A percentile compares a stretch with the other conserved stretches of the same genome.
These are phyloP conservation scores for Nigrospora oryzae DNA, from an alignment of 2,329 filamentous ascomycete species.

Conservation along the genomic window DNA sequence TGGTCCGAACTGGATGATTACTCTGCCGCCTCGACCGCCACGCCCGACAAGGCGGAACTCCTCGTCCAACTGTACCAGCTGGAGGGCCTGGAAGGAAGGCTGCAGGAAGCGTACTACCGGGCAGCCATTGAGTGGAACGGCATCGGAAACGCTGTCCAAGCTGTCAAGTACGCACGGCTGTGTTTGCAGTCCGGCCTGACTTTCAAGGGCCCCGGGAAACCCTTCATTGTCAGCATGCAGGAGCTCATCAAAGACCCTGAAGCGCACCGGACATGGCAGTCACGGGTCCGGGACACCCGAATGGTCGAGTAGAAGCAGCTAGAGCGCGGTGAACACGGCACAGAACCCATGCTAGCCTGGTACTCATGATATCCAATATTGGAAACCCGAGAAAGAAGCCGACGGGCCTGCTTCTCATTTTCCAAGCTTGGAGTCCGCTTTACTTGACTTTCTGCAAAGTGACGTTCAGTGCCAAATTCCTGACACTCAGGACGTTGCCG, in stretches of 20 bases:
- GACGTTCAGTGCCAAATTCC: constrained; percentile 16
- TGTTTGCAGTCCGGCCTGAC: constrained; percentile 16
- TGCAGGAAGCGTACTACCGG: constrained; percentile 26
- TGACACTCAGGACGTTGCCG: constrained; percentile 14
- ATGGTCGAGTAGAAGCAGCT: too few species aligned
- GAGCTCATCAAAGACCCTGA: constrained; percentile 18
- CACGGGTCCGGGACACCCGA: background rate
- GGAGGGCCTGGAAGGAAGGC: constrained; percentile 21
- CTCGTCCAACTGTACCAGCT: constrained; percentile 25
- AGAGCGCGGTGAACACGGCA: too few species aligned
- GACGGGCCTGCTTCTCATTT: too few species aligned
- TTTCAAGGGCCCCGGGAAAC: constrained; percentile 21
- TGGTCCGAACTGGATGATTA: constrained; percentile 25
- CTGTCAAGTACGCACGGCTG: constrained; percentile 20
- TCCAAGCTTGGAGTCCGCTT: background rate
- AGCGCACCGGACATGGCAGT: constrained; percentile 18
- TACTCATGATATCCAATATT: too few species aligned
- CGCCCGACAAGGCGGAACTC: constrained; percentile 25
- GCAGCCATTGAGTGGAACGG: constrained; percentile 30
- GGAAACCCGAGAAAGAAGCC: too few species aligned
- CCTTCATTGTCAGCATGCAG: constrained; percentile 22
- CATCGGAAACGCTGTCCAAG: constrained; percentile 19
- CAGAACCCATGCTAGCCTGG: too few species aligned
- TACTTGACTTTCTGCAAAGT: constrained; percentile 10
- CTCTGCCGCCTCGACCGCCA: constrained; percentile 14